Base-by-base conservation (phyloP, 257 asterid genomes). In the Primulina eburnea region DNA sequence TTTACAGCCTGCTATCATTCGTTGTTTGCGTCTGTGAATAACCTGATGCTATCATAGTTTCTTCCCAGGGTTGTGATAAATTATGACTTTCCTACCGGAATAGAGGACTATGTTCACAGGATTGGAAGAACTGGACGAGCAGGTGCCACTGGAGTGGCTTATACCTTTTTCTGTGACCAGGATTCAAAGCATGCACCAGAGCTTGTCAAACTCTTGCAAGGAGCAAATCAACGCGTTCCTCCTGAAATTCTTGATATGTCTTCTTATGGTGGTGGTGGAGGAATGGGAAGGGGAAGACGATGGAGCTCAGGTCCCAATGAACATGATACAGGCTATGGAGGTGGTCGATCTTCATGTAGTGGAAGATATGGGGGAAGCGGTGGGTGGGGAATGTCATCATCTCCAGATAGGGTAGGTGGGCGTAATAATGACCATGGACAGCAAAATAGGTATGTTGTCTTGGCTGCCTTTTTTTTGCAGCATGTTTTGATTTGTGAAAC, bases 41-140 rank as follows among this genome's bases (percentile, higher is more conserved):
- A 14, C 17, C 57, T 16, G 21, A 50, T 17, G 2, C 20, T 50
- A 50, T 16, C 7, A 50, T 50, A 14, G 21, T 50, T 50, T 11
- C 5, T 50, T 76, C 62, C 24, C 88, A 94, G 99, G 89, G 96
- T 91, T 58, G 99, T 94, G 78, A 55, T 94, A 79, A 94, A 94
- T 74, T 94, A 76, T 55, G 99, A 94, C 84, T 94, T 94, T 75
- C 99, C 99, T n/a, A 89, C 82, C 1, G 99, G 98, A 66, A 70
- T 94, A 65, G 99, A 94, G 86, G 98, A 91, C 79, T 94, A 91
- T 65, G 99, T 94, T 67, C 99, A 94, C 87, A 88, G 99, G 73
- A 94, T 94, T 21, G 99, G 99, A 79, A 94, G 99, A 82, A 94
- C 99, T 4, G 99, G 99, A 35, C 86, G 99, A 43, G 99, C 99